Evolutionary conservation across 345 rosid genomes (phyloP), one percentile per base, ranked within the genome.

Genomic region (Populus davidiana): DNA sequence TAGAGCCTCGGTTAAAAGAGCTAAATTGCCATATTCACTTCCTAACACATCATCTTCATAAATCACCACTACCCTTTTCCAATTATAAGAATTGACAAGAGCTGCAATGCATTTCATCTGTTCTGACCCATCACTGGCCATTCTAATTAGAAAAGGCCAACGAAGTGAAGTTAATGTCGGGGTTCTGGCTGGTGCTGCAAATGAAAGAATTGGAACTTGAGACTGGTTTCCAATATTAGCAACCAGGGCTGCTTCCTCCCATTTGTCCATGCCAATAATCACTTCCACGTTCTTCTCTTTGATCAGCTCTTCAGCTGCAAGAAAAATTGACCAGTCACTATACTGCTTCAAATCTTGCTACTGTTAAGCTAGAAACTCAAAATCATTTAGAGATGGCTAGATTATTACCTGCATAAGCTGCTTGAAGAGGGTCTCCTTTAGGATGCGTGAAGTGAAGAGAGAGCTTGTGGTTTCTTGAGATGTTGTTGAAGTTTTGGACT

Each of bases 201-300:
- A 77, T 1, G 94, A 82, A 20, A 90, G 70, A 50, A 88, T 79
- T 0, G 90, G 90, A 67, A 87, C 72, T 62, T 76, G 84, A 75
- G 78, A 77, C 67, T 23, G 64, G 69, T 71, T 73, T 66, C 84
- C 88, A 10, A 85, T 44, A 14, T 82, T 85, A 7, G 86, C 86
- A 61, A 86, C 90, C 64, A 86, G 21, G 67, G 80, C 73, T 59
- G 90, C 82, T 74, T 82, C 91, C 66, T 81, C 84, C 91, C 92
- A 87, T 41, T 74, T 80, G 64, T 85, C 85, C 86, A 84, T 62
- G 62, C 94, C 90, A 20, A 87, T 39, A 8, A 89, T 87, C 63
- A 76, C 87, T 31, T 81, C 38, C 25, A 80, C 89, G 56, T 79
- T 29, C 39, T 80, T 79, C 67, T 83, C 82, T 71, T 83, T 73